phyloP scores from a whole-genome alignment of 768 basidiomycete genomes.

The Flagelloscypha sp. region DNA sequence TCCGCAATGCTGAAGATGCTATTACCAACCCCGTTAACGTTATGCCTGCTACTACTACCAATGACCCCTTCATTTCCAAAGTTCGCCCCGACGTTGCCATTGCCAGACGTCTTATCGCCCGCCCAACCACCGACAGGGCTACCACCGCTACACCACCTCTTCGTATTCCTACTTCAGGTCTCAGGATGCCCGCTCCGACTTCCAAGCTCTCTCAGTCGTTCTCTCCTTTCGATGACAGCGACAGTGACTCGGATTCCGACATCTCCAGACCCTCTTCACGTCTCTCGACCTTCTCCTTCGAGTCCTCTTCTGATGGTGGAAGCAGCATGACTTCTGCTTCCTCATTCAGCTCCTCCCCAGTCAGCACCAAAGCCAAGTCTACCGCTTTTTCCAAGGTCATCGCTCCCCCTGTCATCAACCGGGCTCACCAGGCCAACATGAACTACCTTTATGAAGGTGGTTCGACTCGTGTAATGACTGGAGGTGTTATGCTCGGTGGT shows the following conservation, averaged over 20 bases:
- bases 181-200: neutral
- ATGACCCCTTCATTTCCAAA: too few species aligned
- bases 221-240: constrained; percentile 1
- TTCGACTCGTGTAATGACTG: constrained; percentile 13
- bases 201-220: constrained; percentile 1
- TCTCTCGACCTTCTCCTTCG: neutral
- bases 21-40: too few species aligned
- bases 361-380: neutral
- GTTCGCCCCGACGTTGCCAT: too few species aligned
- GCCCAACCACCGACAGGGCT: constrained; percentile 2
- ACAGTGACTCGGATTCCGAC: constrained; percentile 6
- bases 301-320: too few species aligned
- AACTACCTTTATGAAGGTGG: constrained; percentile 9
- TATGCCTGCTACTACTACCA: too few species aligned
- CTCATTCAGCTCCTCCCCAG: constrained; percentile 3
- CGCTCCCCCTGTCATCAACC: neutral
- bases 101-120: too few species aligned
- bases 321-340: too few species aligned
- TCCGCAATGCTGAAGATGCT: too few species aligned
- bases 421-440: neutral
- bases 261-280: too few species aligned
- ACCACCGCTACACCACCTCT: constrained; percentile 2
- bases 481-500: constrained; percentile 17
- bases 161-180: neutral
- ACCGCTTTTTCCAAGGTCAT: too few species aligned